Evolutionary conservation across 805 yeast genomes (phyloP).

Genomic region (Blastobotrys terrestris): DNA sequence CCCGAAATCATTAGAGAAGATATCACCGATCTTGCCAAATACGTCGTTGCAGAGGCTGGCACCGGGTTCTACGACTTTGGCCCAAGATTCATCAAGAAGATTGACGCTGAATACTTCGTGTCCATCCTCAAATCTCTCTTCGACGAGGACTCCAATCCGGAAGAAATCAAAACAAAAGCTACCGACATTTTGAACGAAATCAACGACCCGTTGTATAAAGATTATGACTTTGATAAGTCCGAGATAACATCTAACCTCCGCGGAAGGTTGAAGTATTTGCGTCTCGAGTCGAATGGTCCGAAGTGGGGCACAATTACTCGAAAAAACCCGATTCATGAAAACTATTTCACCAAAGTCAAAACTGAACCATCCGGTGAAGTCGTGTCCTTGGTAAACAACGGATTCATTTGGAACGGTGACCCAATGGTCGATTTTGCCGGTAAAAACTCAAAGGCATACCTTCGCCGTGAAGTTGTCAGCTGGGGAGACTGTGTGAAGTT

Average conservation of each 20-base stretch:
- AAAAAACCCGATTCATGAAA: constrained; percentile 65
- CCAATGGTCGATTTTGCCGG: constrained; percentile 94
- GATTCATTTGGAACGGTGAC: constrained; percentile 98
- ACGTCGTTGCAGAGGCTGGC: constrained; percentile 39
- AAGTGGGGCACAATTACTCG: constrained; percentile 55
- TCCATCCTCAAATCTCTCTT: constrained; percentile 39
- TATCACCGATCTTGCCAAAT: constrained; percentile 39
- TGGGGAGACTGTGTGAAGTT: constrained; percentile 98
- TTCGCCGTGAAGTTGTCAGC: constrained; percentile 86
- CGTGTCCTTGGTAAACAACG: constrained; percentile 74
- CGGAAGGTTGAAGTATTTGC: constrained; percentile 68
- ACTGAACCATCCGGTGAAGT: constrained; percentile 48
- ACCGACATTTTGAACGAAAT: constrained; percentile 63
- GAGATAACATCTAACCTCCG: constrained; percentile 62
- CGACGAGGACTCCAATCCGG: constrained; percentile 26
- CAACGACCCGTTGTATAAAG: constrained; percentile 63
- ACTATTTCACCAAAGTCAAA: constrained; percentile 74
- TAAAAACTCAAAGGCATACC: constrained; percentile 64
- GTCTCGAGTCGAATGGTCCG: constrained; percentile 81
- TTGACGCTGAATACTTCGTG: constrained; percentile 48
- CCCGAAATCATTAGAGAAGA: constrained; percentile 24
- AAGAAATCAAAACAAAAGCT: constrained; percentile 33
- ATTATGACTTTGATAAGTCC: constrained; percentile 66
- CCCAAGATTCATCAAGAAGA: constrained; percentile 47
- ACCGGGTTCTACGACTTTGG: constrained; percentile 38